Base-by-base conservation (phyloP, 768 basidiomycete species). In the Termitomyces sp. region DNA sequence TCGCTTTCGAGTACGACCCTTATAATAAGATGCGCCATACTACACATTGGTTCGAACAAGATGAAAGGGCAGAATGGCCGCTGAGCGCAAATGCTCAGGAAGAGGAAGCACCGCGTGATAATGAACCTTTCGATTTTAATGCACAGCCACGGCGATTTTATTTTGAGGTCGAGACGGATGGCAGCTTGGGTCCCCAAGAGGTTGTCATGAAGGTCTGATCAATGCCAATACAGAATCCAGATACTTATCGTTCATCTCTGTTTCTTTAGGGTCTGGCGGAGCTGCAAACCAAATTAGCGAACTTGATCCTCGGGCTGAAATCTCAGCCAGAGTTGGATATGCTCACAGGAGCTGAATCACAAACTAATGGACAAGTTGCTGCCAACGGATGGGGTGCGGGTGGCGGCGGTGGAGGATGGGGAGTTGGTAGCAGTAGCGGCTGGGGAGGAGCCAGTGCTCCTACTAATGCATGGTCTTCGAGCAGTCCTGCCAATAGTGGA, bases 11-110 rank as follows among this genome's bases (percentile, higher is more conserved):
- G 74, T 99, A 99, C 61, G 97, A 99, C 71, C 97, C 97, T 13
- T 82, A 98, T 77, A 99, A 99, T 75, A 94, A 94, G 71, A 79
- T 99, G 32, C 85, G 94, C 53, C 97, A 99, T 72, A 98, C 97
- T 3, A 85, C 89, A 2, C 85, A 97, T 71, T 98, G 97, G 97
- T 92, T 79, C 68, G 97, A 99, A 72, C 80, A 77, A 24, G 86
- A 94, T 64, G 78, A 83, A 62, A 83, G 84, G 32, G 79, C 72
- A 3, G 97, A 99, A 74, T 99, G 97, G 97, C 96, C 95, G 0
- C 70, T 95, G 8, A 84, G 91, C 61, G 82, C 85, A 37, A 98
- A 98, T 68, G 91, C 89, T 16, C 77, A 81, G 59, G 87, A 93
- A 66, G 93, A 95, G 70, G 90, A 92, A 65, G 71, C 85, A 2